Base-by-base conservation (phyloP, 495 filamentous ascomycete genomes). In the Daldinia loculata region DNA sequence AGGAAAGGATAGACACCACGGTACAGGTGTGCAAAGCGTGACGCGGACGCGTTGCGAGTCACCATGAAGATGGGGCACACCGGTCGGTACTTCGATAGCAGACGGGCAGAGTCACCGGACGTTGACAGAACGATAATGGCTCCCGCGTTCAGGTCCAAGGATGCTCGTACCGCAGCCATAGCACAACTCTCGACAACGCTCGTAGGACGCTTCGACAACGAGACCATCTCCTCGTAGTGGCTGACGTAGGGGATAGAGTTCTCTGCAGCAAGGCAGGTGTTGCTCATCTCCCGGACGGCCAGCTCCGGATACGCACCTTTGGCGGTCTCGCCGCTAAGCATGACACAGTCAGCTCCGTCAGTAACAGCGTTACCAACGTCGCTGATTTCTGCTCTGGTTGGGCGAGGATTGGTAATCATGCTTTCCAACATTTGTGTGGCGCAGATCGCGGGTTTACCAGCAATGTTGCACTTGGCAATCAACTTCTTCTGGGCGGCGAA, bases 401-500 rank as follows among this genome's bases (percentile, higher is more conserved):
- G 95, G 62, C 95, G 93, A 68, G 95, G 95, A 84, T 99, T 99
- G 86, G 97, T 95, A 81, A 97, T 98, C 95, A 99, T 99, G 73
- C 93, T 97, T 88, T 99, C 95, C 68, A 99, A 87, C 83, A 85
- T 85, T 74, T 85, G 83, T 7, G 83, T 85, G 56, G 93, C 93
- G 80, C 94, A 97, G 79, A 98, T 97, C 77, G 93, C 93, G 69
- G 95, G 95, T 88, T 99, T 99, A 79, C 96, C 95, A 74, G 94
- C 95, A 77, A 98, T 91, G 87, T 99, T 99, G 88, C 96, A 98
- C 90, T 98, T 98, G 80, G 95, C 93, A 83, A 98, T 98, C 91
- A 99, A 94, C 93, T 98, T 98, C 90, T 99, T 99, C 87, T 99
- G 95, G 53, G 95, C 95, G 70, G 97, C 91, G 84, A 98, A 99